Evolutionary conservation across 306 rosid species (phyloP).

Genomic region (Prosopis cineraria): DNA sequence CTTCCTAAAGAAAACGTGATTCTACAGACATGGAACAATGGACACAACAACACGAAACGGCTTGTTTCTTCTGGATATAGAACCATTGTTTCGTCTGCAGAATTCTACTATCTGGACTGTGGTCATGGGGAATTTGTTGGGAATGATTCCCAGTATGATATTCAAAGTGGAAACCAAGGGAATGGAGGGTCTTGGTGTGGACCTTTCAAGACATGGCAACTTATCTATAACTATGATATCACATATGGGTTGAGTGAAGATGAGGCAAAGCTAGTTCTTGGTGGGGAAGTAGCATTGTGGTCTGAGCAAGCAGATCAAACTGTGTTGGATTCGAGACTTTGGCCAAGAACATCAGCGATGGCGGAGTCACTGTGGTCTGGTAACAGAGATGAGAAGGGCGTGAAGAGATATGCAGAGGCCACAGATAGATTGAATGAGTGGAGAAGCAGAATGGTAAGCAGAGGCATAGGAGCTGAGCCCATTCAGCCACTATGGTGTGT

Average conservation of each 20-base stretch:
- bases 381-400: conserved; percentile 60
- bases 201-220: conserved; percentile 90
- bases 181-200: conserved; percentile 91
- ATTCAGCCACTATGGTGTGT: conserved; percentile 93
- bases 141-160: conserved; percentile 55
- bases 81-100: conserved; percentile 68
- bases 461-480: conserved; percentile 87
- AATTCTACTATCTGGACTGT: conserved; percentile 84
- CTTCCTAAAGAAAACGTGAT: conserved; percentile 72
- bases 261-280: conserved; percentile 78
- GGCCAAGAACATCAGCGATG: conserved; percentile 88
- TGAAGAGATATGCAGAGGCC: conserved; percentile 71
- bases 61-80: conserved; percentile 75
- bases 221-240: conserved; percentile 75
- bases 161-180: conserved; percentile 36
- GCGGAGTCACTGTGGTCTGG: conserved; percentile 89
- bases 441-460: conserved; percentile 73
- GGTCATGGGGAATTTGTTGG: conserved; percentile 82
- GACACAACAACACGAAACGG: conserved; percentile 67
- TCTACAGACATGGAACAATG: conserved; percentile 88
- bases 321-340: conserved; percentile 70
- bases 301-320: conserved; percentile 81
- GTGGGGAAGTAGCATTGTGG: conserved; percentile 92
- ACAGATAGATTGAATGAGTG: conserved; percentile 85
- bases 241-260: conserved; percentile 62